Percentiles rank a stretch among this genome's conserved stretches.
These are phyloP conservation scores for Penicillium nucicola DNA, from an alignment of 495 filamentous ascomycete species.

Conservation along the genomic window DNA sequence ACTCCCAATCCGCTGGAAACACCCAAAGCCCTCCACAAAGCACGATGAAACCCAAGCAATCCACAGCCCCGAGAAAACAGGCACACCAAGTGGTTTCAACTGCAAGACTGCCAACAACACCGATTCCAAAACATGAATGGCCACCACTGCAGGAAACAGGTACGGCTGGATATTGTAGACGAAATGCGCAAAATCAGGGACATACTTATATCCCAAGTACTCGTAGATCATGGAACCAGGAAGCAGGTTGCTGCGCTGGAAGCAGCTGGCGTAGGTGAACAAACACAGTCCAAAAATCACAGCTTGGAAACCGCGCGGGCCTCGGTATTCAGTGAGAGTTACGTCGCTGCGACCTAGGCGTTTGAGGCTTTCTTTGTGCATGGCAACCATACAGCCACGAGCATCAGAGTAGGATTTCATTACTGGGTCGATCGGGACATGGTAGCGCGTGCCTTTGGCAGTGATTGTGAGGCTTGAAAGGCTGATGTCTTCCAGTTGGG, in stretches of 20 bases:
- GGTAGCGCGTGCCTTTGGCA: slow-evolving; percentile 44
- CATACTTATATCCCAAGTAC: slow-evolving; percentile 34
- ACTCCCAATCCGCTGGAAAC: slow-evolving; percentile 52
- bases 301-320: slow-evolving; percentile 36
- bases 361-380: slow-evolving; percentile 58
- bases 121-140: slow-evolving; percentile 54
- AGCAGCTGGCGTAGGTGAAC: slow-evolving; percentile 42
- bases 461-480: slow-evolving; percentile 55
- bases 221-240: slow-evolving; percentile 55
- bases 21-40: slow-evolving; percentile 58
- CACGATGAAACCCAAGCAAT: slow-evolving; percentile 56
- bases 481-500: slow-evolving; percentile 57
- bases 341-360: slow-evolving; percentile 55
- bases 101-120: slow-evolving; percentile 44
- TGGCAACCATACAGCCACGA: slow-evolving; percentile 60
- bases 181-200: slow-evolving; percentile 50
- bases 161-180: slow-evolving; percentile 44
- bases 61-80: slow-evolving; percentile 51
- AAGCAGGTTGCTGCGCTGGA: slow-evolving; percentile 48
- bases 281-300: slow-evolving; percentile 46
- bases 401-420: slow-evolving; percentile 59
- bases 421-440: slow-evolving; percentile 60
- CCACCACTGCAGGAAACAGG: slow-evolving; percentile 44
- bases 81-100: slow-evolving; percentile 56
- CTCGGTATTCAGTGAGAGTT: slow-evolving; percentile 52